Evolutionary conservation across 2,329 filamentous ascomycete species (phyloP).

Genomic region (Alternaria tenuissima): DNA sequence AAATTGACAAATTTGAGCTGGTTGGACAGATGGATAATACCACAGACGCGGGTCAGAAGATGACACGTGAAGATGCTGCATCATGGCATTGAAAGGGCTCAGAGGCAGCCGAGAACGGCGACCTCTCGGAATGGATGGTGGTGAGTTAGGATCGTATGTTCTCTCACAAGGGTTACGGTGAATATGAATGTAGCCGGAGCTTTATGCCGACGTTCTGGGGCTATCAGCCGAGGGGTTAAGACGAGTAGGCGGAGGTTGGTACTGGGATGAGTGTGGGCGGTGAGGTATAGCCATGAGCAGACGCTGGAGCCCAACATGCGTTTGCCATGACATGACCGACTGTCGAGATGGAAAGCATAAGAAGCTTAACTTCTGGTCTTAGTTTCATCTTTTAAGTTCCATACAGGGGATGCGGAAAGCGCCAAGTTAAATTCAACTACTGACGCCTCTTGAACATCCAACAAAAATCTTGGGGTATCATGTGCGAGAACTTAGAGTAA

Average conservation of each 20-base stretch:
- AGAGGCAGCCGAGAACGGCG: neutral
- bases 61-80: neutral
- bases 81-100: neutral
- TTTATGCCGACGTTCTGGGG: neutral
- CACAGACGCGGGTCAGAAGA: neutral
- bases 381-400: neutral
- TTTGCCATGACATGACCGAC: neutral
- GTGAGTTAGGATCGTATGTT: neutral
- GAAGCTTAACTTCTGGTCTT: neutral
- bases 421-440: neutral
- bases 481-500: constrained; percentile 1
- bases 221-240: neutral
- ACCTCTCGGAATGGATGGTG: neutral
- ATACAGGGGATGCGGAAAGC: neutral
- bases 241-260: neutral
- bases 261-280: neutral
- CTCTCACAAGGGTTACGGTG: neutral
- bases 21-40: neutral
- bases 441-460: neutral
- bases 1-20: neutral
- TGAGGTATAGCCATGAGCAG: neutral
- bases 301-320: no score
- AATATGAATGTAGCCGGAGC: neutral
- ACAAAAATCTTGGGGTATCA: constrained; percentile 14
- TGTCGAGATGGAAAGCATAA: neutral